Percentiles rank a stretch among this genome's conserved stretches.
These are phyloP conservation scores for Saccharomyces uvarum DNA, from an alignment of 1,139 yeast species.

Conservation along the genomic window DNA sequence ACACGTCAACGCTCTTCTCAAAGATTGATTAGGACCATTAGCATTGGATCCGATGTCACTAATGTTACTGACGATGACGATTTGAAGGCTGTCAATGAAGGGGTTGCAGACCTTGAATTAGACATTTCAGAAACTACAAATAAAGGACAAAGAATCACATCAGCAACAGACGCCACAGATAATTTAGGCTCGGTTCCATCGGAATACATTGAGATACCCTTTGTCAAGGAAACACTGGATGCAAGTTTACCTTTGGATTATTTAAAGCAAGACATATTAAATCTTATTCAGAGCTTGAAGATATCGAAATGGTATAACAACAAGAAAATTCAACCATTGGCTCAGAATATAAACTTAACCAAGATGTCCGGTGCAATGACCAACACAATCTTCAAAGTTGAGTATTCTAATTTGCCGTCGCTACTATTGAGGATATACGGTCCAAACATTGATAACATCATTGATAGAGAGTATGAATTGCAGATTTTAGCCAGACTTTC, in stretches of 20 bases:
- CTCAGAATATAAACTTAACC: slow-evolving; percentile 37
- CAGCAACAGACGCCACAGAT: slow-evolving; percentile 3
- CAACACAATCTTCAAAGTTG: slow-evolving; percentile 73
- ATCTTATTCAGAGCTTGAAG: slow-evolving; percentile 53
- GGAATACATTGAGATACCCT: slow-evolving; percentile 31
- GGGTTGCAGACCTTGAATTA: slow-evolving; percentile 7
- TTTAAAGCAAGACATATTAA: slow-evolving; percentile 72
- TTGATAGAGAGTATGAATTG: slow-evolving; percentile 79
- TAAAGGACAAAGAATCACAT: background rate
- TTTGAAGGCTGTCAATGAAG: background rate
- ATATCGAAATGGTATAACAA: slow-evolving; percentile 68
- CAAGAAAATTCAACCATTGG: slow-evolving; percentile 25
- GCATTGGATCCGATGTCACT: slow-evolving; percentile 16
- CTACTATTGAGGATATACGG: slow-evolving; percentile 80
- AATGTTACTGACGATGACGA: slow-evolving; percentile 1
- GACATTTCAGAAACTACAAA: slow-evolving; percentile 5
- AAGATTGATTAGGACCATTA: slow-evolving; percentile 27
- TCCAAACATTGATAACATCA: slow-evolving; percentile 77
- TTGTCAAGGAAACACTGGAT: slow-evolving; percentile 42
- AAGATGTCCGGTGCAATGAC: slow-evolving; percentile 91
- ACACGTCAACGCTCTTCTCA: slow-evolving; percentile 26
- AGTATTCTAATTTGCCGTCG: slow-evolving; percentile 34
- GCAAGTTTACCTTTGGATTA: slow-evolving; percentile 73
- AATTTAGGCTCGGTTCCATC: slow-evolving; percentile 1
- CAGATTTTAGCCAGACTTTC: slow-evolving; percentile 66